These are phyloP conservation scores for Chlamydomonas sphaeroides DNA, from an alignment of 139 green algal genomes.

Conservation along the genomic window DNA sequence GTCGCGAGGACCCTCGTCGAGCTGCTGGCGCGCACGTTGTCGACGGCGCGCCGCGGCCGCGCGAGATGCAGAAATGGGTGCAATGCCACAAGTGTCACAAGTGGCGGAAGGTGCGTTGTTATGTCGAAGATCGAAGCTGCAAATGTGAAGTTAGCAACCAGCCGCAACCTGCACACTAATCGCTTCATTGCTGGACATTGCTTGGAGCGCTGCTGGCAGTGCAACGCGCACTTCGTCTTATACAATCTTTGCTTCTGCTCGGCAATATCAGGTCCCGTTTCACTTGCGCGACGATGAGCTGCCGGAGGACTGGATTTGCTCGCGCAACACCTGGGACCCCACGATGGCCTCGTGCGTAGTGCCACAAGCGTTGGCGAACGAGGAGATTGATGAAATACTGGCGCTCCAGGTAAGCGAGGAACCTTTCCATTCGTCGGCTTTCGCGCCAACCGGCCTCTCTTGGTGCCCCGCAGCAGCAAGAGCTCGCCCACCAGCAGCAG, in stretches of 20 bases:
- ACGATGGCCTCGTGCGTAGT: constrained; percentile 65
- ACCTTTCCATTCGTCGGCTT: no score
- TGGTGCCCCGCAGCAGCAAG: background rate
- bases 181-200: no score
- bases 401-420: constrained; percentile 47
- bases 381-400: constrained; percentile 80
- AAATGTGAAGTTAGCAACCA: no score
- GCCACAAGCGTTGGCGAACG: constrained; percentile 73
- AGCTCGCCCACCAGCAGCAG: constrained; percentile 29
- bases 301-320: constrained; percentile 81
- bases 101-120: constrained; percentile 79
- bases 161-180: no score
- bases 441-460: no score
- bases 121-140: background rate
- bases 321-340: constrained; percentile 79
- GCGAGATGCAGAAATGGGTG: constrained; percentile 85
- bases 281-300: constrained; percentile 76
- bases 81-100: constrained; percentile 84
- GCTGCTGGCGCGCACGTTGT: no score
- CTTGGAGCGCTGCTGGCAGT: no score
- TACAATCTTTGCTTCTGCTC: background rate
- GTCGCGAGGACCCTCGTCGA: no score
- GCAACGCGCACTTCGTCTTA: no score
- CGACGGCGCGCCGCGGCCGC: no score
- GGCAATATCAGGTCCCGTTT: constrained; percentile 69